phyloP scores from a whole-genome alignment of 2,329 filamentous ascomycete species.

The Stenocarpella maydis region DNA sequence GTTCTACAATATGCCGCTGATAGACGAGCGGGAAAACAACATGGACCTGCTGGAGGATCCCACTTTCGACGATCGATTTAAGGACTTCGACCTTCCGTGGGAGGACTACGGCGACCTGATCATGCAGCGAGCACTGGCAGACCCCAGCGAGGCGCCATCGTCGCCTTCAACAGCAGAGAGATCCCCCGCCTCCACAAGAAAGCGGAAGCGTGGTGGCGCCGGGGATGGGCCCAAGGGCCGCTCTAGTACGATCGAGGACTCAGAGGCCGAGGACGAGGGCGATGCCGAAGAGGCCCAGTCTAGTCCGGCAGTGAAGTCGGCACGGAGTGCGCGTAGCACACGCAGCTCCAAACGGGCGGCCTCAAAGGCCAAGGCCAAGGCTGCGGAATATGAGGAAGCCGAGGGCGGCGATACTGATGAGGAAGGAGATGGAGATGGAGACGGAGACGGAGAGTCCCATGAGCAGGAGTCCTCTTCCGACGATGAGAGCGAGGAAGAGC shows the following conservation, averaged over 20 bases:
- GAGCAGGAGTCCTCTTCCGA: slow-evolving; percentile 43
- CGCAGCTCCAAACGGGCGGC: slow-evolving; percentile 55
- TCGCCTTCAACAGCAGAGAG: slow-evolving; percentile 56
- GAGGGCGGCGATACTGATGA: slow-evolving; percentile 45
- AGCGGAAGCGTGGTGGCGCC: slow-evolving; percentile 55
- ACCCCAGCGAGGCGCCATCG: slow-evolving; percentile 56
- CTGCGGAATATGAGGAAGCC: slow-evolving; percentile 44
- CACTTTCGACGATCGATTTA: slow-evolving; percentile 66
- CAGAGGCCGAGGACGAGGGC: slow-evolving; percentile 50
- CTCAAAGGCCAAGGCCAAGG: slow-evolving; percentile 48
- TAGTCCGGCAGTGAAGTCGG: slow-evolving; percentile 51
- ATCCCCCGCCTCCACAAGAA: slow-evolving; percentile 47
- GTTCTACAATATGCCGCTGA: slow-evolving; percentile 84
- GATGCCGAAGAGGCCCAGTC: slow-evolving; percentile 46
- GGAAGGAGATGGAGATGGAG: slow-evolving; percentile 47
- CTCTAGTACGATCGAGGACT: slow-evolving; percentile 61
- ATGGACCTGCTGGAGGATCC: slow-evolving; percentile 63
- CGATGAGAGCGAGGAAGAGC: slow-evolving; percentile 40
- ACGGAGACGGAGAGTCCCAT: slow-evolving; percentile 43
- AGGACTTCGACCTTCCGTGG: slow-evolving; percentile 70
- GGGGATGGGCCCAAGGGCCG: slow-evolving; percentile 47
- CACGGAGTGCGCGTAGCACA: slow-evolving; percentile 46
- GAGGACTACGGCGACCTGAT: slow-evolving; percentile 57
- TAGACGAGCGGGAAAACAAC: slow-evolving; percentile 83
- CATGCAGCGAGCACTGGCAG: slow-evolving; percentile 53